Base-by-base conservation (phyloP, 768 basidiomycete species). In the Mycena indigotica region DNA sequence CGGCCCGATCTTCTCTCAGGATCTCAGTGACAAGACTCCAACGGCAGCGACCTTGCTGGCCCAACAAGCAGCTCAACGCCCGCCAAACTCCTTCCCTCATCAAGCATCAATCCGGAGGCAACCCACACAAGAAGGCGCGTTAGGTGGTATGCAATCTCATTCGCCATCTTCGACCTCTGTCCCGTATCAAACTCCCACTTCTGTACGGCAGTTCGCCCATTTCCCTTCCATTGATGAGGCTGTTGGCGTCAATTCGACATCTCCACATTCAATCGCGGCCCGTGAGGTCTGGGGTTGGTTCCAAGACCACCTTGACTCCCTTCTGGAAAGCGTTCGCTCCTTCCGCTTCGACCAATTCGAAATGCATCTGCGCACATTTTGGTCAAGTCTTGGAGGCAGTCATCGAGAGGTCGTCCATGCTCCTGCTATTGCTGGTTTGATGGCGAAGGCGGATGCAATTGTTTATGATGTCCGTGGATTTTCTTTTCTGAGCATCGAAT, bases 241-340 rank as follows among this genome's bases (percentile, higher is more conserved):
- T 21, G 82, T 93, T 35, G 88, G 87, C 48, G 78, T 83, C 25
- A 86, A 78, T 66, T 88, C 88, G 12, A 83, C 86, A n/a, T 84
- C 90, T 45, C 78, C 89, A 26, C 88, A 93, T 64, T 83, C 85
- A 53, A 80, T 91, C 21, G 87, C 87, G 58, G 93, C 90, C 26
- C 84, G 89, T 63, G 91, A 92, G 71, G 89, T 93, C 5, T 96
- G 94, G 94, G 82, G 79, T 28, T 92, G 91, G 87, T 96, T 96
- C 79, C 88, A 91, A 71, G 89, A 93, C 56, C 94, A 96, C 76
- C 79, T 94, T 59, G 92, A 95, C 72, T 77, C 87, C 0, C 79
- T 95, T 46, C 74, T 94, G 28, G 90, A 93, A 63, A 87, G 84
- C 65, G 84, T 93, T 40, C 78, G 89, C 53, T 76, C 83, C 17